A percentile compares a stretch with the other conserved stretches of the same genome.
phyloP scores from a whole-genome alignment of 1,284 basidiomycete species.

The Microbotryum violaceum region DNA sequence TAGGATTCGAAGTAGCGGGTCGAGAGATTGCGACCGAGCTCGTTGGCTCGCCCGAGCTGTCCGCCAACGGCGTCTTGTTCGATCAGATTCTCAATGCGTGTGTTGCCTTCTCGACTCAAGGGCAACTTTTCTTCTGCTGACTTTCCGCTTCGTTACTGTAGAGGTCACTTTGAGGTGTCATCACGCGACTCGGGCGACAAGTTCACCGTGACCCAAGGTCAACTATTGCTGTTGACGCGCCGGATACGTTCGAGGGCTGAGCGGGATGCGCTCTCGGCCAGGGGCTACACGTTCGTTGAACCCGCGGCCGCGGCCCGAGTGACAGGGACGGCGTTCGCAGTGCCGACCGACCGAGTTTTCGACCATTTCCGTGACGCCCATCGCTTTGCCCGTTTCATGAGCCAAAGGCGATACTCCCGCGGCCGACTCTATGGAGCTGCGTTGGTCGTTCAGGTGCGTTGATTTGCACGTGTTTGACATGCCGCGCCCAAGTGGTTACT shows the following conservation, averaged over 20 bases:
- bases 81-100: slow-evolving; percentile 46
- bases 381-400: slow-evolving; percentile 40
- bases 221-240: slow-evolving; percentile 45
- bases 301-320: slow-evolving; percentile 40
- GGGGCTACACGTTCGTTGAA: slow-evolving; percentile 45
- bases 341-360: slow-evolving; percentile 42
- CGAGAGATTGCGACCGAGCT: slow-evolving; percentile 21
- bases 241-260: slow-evolving; percentile 41
- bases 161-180: slow-evolving; percentile 35
- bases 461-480: no score
- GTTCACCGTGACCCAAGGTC: slow-evolving; percentile 45
- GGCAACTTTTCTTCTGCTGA: background rate
- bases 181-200: slow-evolving; percentile 19
- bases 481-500: background rate
- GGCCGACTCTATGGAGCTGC: slow-evolving; percentile 43
- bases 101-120: slow-evolving; percentile 14
- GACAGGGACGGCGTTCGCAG: slow-evolving; percentile 43
- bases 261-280: slow-evolving; percentile 40
- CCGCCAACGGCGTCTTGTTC: slow-evolving; percentile 42
- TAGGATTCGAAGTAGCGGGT: slow-evolving; percentile 23
- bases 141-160: slow-evolving; percentile 3
- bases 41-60: slow-evolving; percentile 5
- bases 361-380: slow-evolving; percentile 43
- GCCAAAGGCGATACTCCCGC: slow-evolving; percentile 37
- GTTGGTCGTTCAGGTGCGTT: slow-evolving; percentile 37